phyloP scores from a whole-genome alignment of 345 rosid genomes.

The rapeseed (Brassica napus) region Da-Ae NC_063442.1:39423501-39424000 shows the following conservation, averaged over 20 bases:
- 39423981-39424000: not conserved
- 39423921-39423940: slow-evolving; percentile 7
- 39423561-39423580: not conserved
- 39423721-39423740: not conserved
- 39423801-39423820: not conserved
- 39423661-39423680: not conserved
- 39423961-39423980: not conserved
- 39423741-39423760: not conserved
- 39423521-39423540: not conserved
- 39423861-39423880: not conserved
- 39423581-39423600: not conserved
- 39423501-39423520: not conserved
- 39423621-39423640: not conserved
- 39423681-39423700: not conserved
- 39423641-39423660: not conserved
- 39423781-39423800: not conserved
- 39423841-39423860: not conserved
- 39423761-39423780: not conserved
- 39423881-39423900: not conserved
- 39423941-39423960: not conserved
- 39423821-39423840: not conserved
- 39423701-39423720: not conserved
- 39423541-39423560: not conserved
- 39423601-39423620: not conserved
- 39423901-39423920: not conserved